Base-by-base conservation (phyloP, 2,329 filamentous ascomycete species). In the Beauveria scarabaeidicola region DNA sequence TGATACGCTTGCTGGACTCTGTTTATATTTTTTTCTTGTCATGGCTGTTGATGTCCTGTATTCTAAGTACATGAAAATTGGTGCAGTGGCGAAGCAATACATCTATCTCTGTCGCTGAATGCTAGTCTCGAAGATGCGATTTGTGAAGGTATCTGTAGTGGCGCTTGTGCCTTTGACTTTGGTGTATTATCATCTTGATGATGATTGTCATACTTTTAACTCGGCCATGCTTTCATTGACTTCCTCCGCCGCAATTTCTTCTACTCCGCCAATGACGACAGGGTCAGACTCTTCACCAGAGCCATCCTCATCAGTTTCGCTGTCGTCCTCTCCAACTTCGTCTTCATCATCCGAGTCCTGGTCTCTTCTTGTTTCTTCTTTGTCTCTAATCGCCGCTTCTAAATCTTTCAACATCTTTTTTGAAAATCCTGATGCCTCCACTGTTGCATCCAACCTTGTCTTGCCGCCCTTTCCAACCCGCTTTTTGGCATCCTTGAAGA, bases 371-470 rank as follows among this genome's bases (percentile, higher is more conserved):
- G 72, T 63, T 44, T 78, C 76, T 56, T 86, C 83, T 69, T 91
- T 88, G 76, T 89, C 88, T 66, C 87, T 87, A 75, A 99, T 94
- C 64, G 96, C 96, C 10, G 84, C 82, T 69, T 97, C 94, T 17
- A 99, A 77, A 66, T 99, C 94, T 73, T 94, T 96, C 17, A 91
- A 84, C 88, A 97, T 96, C 76, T 96, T 97, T 78, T 88, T 95
- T 21, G 91, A 96, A 72, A 99, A 97, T 0, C 94, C 94, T 2
- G 91, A 96, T 0, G 94, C 94, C 69, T 95, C 89, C 1, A 96
- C 91, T 36, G 90, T 84, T 17, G 95, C 86, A 73, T 99, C 95
- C 17, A 99, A 74, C 64, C 94, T 82, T 63, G 78, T 85, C 0
- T 78, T 80, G 13, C 84, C 84, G 59, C 86, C 84, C 69, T 83